These are phyloP conservation scores for Apiotrichum gracile DNA, from an alignment of 1,284 basidiomycete species.

Conservation along the genomic window DNA sequence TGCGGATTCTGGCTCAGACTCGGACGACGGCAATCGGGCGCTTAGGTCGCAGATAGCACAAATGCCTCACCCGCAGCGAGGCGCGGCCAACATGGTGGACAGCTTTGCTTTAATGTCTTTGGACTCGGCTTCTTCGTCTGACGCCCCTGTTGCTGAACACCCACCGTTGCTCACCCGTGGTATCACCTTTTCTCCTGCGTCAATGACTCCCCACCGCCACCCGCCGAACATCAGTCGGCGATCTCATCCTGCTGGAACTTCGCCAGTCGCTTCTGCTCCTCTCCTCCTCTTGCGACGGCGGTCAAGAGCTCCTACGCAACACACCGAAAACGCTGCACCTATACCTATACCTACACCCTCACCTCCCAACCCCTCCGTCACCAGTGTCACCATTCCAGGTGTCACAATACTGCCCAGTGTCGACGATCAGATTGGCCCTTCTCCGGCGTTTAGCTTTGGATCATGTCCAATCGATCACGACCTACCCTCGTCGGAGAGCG, in stretches of 20 bases:
- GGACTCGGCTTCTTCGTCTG: no score
- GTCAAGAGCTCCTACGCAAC: no score
- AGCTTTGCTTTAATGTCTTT: no score
- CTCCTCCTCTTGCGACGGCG: not conserved
- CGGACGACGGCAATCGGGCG: not conserved
- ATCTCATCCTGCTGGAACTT: not conserved
- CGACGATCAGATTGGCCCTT: not conserved
- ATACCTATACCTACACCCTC: no score
- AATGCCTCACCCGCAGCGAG: not conserved
- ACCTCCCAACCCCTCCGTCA: no score
- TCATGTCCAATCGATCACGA: not conserved
- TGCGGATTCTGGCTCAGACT: not conserved
- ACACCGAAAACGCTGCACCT: no score
- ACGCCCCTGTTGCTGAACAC: no score
- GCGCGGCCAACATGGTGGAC: no score
- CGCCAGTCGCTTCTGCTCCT: not conserved
- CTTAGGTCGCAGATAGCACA: not conserved
- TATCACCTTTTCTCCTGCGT: no score
- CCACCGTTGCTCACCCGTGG: no score
- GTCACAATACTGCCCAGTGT: not conserved
- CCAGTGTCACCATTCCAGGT: not conserved
- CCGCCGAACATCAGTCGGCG: not conserved
- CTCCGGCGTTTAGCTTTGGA: not conserved
- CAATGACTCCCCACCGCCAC: not conserved
- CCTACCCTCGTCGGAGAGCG: not conserved